Conservation (phyloP, 2,329 filamentous ascomycete species). For the Colletotrichum gloeosporioides region DNA sequence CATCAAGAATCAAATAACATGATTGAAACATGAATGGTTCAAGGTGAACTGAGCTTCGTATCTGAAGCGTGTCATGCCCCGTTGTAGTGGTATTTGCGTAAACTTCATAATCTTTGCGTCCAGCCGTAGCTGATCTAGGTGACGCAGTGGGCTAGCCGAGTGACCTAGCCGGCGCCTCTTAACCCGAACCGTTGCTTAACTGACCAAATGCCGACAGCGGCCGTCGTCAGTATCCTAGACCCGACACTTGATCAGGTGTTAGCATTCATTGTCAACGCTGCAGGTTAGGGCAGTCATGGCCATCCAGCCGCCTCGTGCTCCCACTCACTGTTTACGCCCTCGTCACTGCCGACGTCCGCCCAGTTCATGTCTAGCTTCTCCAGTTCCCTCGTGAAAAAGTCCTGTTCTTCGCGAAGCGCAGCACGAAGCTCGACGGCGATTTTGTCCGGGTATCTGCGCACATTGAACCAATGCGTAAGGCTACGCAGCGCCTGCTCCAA, state of each 20-base stretch:
- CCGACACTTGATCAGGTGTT: conserved; percentile 14
- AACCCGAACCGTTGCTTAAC: not conserved
- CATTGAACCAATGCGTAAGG: conserved; percentile 93
- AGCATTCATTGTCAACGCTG: not conserved
- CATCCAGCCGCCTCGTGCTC: conserved; percentile 23
- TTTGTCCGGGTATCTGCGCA: conserved; percentile 79
- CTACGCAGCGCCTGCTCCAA: conserved; percentile 89
- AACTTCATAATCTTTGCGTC: not conserved
- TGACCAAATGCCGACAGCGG: not conserved
- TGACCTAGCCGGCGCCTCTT: not conserved
- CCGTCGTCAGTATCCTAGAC: conserved; percentile 11
- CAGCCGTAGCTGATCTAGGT: not conserved
- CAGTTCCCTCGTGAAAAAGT: conserved; percentile 80
- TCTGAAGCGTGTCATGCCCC: not conserved
- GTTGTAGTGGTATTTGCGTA: not conserved
- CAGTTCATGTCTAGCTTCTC: conserved; percentile 70
- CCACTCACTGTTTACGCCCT: conserved; percentile 31
- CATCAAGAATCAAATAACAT: not conserved
- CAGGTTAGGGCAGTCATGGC: conserved; percentile 1
- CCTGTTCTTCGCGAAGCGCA: conserved; percentile 73
- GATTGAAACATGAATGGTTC: not conserved
- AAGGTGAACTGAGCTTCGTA: not conserved
- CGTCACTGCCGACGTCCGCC: conserved; percentile 42
- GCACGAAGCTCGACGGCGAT: conserved; percentile 67
- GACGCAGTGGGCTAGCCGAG: not conserved